Evolutionary conservation across 148 eudicot genomes (phyloP), one percentile per base, ranked within the genome.

Genomic region (Cornus kousa): DNA sequence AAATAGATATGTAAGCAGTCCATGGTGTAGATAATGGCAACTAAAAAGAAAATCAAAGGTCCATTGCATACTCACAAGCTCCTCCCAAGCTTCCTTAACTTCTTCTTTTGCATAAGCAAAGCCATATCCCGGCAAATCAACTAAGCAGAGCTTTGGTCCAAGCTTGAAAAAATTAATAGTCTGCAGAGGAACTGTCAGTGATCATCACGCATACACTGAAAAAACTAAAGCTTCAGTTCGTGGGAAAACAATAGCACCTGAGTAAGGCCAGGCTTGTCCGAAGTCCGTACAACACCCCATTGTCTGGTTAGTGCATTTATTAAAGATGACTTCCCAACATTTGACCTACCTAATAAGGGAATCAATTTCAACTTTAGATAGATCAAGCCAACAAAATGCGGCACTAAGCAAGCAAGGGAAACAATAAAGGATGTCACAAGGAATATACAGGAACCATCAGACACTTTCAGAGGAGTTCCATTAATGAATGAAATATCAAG

Each of bases 91-190:
- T 83, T 95, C 98, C 89, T 93, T 95, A 71, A 89, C 94, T 88
- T 95, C 98, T 78, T 93, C 98, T 83, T 95, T 95, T 67, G 98
- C 98, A 86, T 90, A 95, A 81, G 98, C 98, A 84, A 95, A 95
- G 48, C 98, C 98, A 74, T 95, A 95, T 71, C 98, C 98, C 67
- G 98, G 98, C 85, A 95, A 86, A 87, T 95, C 98, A 76, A 95
- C 98, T 80, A 95, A 87, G 87, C 82, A 78, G 75, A 90, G 87
- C 87, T 93, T 91, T 72, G 94, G 65, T 80, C 91, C 98, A 74
- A 95, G 98, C 70, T 90, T 89, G 81, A 95, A 95, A 81, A 95
- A 95, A 75, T 95, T 95, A 62, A 95, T 91, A 31, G 87, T 91
- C 98, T 95, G 90, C 91, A 87, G 40, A 81, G 81, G 75, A 75